Percentiles rank a stretch among this genome's conserved stretches.
These are phyloP conservation scores for Hydnomerulius pinastri DNA, from an alignment of 768 basidiomycete genomes.

Conservation along the genomic window DNA sequence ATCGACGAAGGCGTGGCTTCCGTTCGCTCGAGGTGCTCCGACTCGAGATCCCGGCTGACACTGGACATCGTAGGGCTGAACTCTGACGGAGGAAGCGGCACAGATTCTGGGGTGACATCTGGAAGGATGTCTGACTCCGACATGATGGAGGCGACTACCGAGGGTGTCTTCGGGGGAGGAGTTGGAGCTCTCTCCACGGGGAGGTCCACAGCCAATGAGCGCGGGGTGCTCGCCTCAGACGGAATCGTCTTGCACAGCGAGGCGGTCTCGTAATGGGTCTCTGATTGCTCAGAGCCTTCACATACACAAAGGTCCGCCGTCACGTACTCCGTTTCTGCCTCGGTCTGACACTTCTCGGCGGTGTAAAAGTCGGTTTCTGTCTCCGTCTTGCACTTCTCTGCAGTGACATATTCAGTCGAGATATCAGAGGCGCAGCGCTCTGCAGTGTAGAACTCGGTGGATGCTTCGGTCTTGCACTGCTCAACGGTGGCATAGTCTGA, in stretches of 20 bases:
- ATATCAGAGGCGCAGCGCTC: slow-evolving; percentile 43
- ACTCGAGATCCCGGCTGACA: slow-evolving; percentile 21
- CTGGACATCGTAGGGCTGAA: slow-evolving; percentile 30
- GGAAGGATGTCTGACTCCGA: slow-evolving; percentile 24
- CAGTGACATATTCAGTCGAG: slow-evolving; percentile 53
- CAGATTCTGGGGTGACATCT: slow-evolving; percentile 22
- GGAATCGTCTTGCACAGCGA: slow-evolving; percentile 39
- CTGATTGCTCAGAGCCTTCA: slow-evolving; percentile 34
- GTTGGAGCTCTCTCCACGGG: slow-evolving; percentile 23
- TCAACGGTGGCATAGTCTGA: slow-evolving; percentile 47
- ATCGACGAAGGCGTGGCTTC: slow-evolving; percentile 15
- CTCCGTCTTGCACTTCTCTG: slow-evolving; percentile 46
- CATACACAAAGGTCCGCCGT: slow-evolving; percentile 47
- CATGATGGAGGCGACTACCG: slow-evolving; percentile 26
- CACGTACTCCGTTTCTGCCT: slow-evolving; percentile 44
- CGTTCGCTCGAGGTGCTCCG: slow-evolving; percentile 15
- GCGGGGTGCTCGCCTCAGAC: slow-evolving; percentile 34
- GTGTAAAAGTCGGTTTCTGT: slow-evolving; percentile 46
- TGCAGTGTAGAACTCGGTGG: slow-evolving; percentile 52
- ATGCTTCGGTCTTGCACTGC: slow-evolving; percentile 41
- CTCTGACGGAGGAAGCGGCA: slow-evolving; percentile 44
- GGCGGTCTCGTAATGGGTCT: slow-evolving; percentile 55
- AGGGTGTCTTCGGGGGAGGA: slow-evolving; percentile 30
- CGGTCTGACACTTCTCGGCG: slow-evolving; percentile 40
- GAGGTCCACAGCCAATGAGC: slow-evolving; percentile 39